A percentile compares a stretch with the other conserved stretches of the same genome.
phyloP scores from a whole-genome alignment of 164 flowering plant species.

The Annona squamosa region DNA sequence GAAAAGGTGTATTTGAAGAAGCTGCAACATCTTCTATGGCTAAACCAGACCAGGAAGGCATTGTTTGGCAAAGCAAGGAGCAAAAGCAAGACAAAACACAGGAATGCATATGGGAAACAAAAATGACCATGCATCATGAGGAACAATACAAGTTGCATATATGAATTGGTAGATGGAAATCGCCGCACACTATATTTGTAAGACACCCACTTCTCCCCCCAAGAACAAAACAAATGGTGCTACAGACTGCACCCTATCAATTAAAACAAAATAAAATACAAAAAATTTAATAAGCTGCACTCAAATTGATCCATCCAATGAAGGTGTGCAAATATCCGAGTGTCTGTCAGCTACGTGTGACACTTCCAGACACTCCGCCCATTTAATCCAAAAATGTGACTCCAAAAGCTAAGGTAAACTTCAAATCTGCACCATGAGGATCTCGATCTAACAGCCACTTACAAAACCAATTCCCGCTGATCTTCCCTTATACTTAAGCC shows the following conservation, averaged over 20 bases:
- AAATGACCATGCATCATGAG: not conserved
- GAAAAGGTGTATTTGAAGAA: no score
- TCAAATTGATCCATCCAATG: not conserved
- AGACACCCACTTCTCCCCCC: not conserved
- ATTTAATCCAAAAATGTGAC: not conserved
- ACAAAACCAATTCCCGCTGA: not conserved
- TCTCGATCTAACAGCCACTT: not conserved
- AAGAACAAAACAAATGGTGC: conserved; percentile 1
- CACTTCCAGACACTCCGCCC: not conserved
- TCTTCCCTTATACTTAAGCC: not conserved
- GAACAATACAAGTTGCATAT: not conserved
- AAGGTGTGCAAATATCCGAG: not conserved
- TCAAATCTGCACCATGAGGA: not conserved
- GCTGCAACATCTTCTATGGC: no score
- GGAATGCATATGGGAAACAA: not conserved
- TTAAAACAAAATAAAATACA: not conserved
- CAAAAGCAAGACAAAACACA: no score
- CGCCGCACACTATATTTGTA: conserved; percentile 1
- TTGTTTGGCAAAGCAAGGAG: no score
- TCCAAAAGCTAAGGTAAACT: conserved; percentile 1
- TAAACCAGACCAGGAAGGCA: no score
- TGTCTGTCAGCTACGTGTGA: not conserved
- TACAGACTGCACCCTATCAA: not conserved
- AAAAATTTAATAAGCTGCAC: not conserved
- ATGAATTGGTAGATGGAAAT: not conserved